phyloP scores from a whole-genome alignment of 768 basidiomycete species.

The Glaciozyma martinii region DNA sequence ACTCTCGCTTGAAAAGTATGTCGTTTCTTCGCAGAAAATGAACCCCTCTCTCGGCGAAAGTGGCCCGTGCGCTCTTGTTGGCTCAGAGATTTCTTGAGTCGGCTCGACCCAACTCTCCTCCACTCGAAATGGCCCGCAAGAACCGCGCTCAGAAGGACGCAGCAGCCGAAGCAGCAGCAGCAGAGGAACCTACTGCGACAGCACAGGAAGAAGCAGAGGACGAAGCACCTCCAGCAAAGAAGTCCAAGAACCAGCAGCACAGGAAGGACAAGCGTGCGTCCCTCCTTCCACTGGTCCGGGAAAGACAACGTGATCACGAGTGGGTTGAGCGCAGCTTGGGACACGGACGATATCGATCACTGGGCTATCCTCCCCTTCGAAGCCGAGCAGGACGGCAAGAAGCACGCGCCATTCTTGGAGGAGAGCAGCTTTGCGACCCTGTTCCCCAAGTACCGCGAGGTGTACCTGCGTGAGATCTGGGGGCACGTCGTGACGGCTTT shows the following conservation, averaged over 20 bases:
- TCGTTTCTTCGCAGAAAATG: too few relatives aligned
- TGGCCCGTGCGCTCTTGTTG: background rate
- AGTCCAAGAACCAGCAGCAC: constrained; percentile 69
- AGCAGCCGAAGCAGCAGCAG: constrained; percentile 5
- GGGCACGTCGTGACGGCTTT: constrained; percentile 74
- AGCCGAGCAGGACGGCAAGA: constrained; percentile 55
- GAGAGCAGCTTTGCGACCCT: constrained; percentile 97
- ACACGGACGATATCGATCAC: constrained; percentile 79
- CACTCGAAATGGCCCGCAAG: constrained; percentile 27
- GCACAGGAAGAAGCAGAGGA: constrained; percentile 49
- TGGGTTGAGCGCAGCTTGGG: constrained; percentile 64
- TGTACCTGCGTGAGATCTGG: constrained; percentile 91
- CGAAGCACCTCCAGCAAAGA: constrained; percentile 22
- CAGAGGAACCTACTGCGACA: constrained; percentile 8
- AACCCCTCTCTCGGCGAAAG: too few relatives aligned
- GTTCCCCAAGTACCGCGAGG: constrained; percentile 97
- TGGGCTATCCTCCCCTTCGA: constrained; percentile 85
- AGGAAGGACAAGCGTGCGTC: constrained; percentile 88
- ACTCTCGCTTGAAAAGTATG: too few relatives aligned
- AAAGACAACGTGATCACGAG: background rate
- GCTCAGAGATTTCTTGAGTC: background rate
- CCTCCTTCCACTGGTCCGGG: too few relatives aligned
- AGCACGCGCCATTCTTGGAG: constrained; percentile 74
- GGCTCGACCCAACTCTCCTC: background rate
- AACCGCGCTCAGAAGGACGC: constrained; percentile 25